Evolutionary conservation across 2,329 filamentous ascomycete genomes (phyloP), one percentile per base, ranked within the genome.

Genomic region (Penicillium oxalicum): DNA sequence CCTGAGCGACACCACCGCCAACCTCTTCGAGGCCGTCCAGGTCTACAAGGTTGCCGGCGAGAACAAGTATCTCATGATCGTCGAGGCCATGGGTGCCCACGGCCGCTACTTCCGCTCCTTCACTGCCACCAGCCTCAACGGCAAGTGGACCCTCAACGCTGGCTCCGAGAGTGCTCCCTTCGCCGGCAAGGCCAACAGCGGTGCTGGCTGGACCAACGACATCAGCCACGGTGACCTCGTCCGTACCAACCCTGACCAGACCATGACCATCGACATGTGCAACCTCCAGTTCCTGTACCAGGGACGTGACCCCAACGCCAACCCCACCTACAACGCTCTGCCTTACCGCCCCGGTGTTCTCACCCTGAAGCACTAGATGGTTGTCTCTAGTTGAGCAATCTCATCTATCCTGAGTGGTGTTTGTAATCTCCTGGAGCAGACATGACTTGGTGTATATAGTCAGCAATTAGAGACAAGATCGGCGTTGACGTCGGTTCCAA

Each of bases 21-120:
- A 82, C 60, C 71, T 86, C 2, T 85, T 85, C 63, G 83, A 86
- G 60, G 81, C 81, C 0, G 80, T 84, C 0, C 77, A 85, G 58
- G 82, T 86, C 39, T 86, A 86, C 69, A 82, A 74, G 2, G 58
- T 85, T 49, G 40, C 73, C 29, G 78, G 77, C 27, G 70, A 76
- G 56, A 72, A 71, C 54, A 67, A 76, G 54, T 86, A 85, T 65
- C 76, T 86, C 48, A 84, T 86, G 79, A 76, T 86, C n/a, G 80
- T 86, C 32, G 83, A 86, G 64, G 72, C 79, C 0, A 77, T 79
- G 38, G 82, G 82, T 1, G 34, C 64, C 0, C 67, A 73, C 29
- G 82, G 82, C 0, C 75, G 83, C 2, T 86, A 79, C 66, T 85
- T 86, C 76, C 80, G 82, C 49, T 84, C 81, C 0, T 86, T 81